Evolutionary conservation across 176 grass and related monocot genomes (phyloP), one percentile per base, ranked within the genome.

Genomic region (Eremochloa ophiuroides): DNA sequence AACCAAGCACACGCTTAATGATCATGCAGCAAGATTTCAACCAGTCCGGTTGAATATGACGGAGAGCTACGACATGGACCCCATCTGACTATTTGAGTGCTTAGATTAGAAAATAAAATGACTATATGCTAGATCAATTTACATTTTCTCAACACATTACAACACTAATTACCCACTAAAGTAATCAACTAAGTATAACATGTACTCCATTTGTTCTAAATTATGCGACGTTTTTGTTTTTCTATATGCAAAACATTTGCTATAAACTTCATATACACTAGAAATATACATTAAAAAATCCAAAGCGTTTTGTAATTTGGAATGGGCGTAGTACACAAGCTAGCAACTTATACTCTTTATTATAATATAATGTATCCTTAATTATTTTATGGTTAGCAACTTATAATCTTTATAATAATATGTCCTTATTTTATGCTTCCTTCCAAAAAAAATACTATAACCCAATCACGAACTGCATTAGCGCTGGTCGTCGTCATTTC

Each of bases 401-500:
- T 51, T 22, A 53, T 50, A 20, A 18, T 18, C 16, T 48, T 69
- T 43, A 40, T 17, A 41, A 8, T 12, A 37, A 12, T 29, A 56
- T 25, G 22, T 12, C n/a, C 14, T 62, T 25, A 75, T 62, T 18
- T 22, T 62, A 0, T 43, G 10, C 17, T 0, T 12, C 17, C 26
- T 42, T 25, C 25, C 2, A 35, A 33, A 74, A 41, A 41, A 46
- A 28, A 71, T 6, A 22, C 2, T 43, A 27, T 58, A 63, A 63
- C 4, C 18, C 11, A 26, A 27, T 8, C 14, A 26, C 46, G 10
- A 70, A 16, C 67, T 46, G 41, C 41, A n/a, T 35, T 23, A 2
- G 43, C 6, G 4, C 29, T 10, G 7, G 10, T 1, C 13, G 4
- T 65, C 5, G 62, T 88, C 82, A 89, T 77, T 85, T 89, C 77